These are phyloP conservation scores for Russula sp. DNA, from an alignment of 768 basidiomycete genomes.

Conservation along the genomic window DNA sequence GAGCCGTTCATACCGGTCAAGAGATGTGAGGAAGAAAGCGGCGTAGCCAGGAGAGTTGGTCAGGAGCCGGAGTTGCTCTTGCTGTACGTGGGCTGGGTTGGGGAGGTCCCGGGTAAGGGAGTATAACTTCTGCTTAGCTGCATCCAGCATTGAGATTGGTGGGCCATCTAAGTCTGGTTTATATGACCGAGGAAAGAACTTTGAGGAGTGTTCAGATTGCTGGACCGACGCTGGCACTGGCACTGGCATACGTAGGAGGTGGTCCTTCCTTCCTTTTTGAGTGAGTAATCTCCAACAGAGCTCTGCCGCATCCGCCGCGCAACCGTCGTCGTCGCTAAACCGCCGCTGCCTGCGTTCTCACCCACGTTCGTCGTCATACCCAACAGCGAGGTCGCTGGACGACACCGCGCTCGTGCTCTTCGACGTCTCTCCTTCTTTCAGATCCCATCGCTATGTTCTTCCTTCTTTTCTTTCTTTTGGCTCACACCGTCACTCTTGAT, in stretches of 20 bases:
- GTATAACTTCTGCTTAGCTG: not conserved
- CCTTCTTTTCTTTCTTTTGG: slow-evolving; percentile 50
- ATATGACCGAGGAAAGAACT: slow-evolving; percentile 9
- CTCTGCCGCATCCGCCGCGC: not conserved
- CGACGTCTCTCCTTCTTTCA: slow-evolving; percentile 17
- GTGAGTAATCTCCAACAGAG: not conserved
- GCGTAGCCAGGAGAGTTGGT: slow-evolving; percentile 18
- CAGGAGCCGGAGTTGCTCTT: slow-evolving; percentile 12
- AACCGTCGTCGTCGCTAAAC: slow-evolving; percentile 9
- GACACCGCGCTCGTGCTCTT: slow-evolving; percentile 23
- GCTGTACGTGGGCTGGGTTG: not conserved
- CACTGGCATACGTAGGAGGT: not conserved
- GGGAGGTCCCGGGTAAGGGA: not conserved
- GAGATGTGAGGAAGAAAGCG: slow-evolving; percentile 12
- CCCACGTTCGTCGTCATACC: slow-evolving; percentile 11
- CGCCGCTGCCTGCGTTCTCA: slow-evolving; percentile 12
- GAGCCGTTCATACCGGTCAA: slow-evolving; percentile 12
- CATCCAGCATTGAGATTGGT: not conserved
- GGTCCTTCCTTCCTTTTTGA: slow-evolving; percentile 3
- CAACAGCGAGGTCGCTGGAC: slow-evolving; percentile 25
- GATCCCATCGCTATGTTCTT: slow-evolving; percentile 51
- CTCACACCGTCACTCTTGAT: slow-evolving; percentile 35
- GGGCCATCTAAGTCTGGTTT: slow-evolving; percentile 5
- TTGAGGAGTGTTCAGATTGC: not conserved
- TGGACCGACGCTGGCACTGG: not conserved